A percentile compares a stretch with the other conserved stretches of the same genome.
Evolutionary conservation across 805 yeast genomes (phyloP).

Genomic region (Torulaspora delbrueckii): DNA sequence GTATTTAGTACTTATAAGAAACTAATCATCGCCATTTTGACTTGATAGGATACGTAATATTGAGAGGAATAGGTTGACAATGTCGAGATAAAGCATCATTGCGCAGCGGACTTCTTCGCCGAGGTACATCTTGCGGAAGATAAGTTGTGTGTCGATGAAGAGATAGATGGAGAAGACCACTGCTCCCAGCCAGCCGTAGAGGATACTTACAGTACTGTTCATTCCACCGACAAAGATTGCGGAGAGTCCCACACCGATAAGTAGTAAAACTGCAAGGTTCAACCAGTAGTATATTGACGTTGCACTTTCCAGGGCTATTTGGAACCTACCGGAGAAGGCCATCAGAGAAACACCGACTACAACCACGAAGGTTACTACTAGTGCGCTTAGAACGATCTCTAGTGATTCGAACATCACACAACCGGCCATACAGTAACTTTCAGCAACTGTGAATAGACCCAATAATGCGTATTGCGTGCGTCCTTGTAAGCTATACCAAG

Average conservation of each 20-base stretch:
- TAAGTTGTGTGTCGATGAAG: slow-evolving; percentile 74
- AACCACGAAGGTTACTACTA: slow-evolving; percentile 60
- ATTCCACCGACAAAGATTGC: slow-evolving; percentile 63
- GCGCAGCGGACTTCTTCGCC: slow-evolving; percentile 86
- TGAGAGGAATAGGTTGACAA: slow-evolving; percentile 72
- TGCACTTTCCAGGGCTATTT: slow-evolving; percentile 32
- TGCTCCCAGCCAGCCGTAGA: slow-evolving; percentile 72
- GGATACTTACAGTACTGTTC: slow-evolving; percentile 51
- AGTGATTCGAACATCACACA: slow-evolving; percentile 60
- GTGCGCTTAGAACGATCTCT: slow-evolving; percentile 62
- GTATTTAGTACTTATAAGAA: slow-evolving; percentile 3
- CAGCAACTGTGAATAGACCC: slow-evolving; percentile 65
- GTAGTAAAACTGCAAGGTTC: slow-evolving; percentile 54
- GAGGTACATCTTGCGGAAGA: slow-evolving; percentile 67
- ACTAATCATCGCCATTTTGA: slow-evolving; percentile 21
- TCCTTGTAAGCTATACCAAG: slow-evolving; percentile 31
- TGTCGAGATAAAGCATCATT: slow-evolving; percentile 72
- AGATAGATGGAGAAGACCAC: slow-evolving; percentile 66
- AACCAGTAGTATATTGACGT: slow-evolving; percentile 36
- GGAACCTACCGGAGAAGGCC: slow-evolving; percentile 60
- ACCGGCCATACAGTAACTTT: slow-evolving; percentile 67
- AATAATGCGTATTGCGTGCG: slow-evolving; percentile 44
- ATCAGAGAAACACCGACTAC: slow-evolving; percentile 73
- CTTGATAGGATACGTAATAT: slow-evolving; percentile 59
- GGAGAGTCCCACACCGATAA: slow-evolving; percentile 64